These are phyloP conservation scores for Fragaria ananassa DNA, from an alignment of 306 rosid genomes.

Conservation along the genomic window DNA sequence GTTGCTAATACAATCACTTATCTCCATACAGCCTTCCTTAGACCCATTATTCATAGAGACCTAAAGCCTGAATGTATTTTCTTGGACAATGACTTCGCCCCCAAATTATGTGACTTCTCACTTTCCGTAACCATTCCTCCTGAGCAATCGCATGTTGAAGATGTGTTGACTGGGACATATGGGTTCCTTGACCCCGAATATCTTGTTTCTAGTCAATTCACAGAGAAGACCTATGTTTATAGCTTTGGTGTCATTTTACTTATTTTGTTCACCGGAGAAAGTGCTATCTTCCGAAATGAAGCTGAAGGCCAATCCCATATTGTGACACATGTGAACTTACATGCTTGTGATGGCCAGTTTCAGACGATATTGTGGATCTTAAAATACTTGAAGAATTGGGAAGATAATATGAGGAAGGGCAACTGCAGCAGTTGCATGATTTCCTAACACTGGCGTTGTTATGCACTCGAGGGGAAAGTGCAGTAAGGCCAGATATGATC, in stretches of 20 bases:
- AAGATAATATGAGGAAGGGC: neutral
- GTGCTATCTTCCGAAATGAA: accelerated
- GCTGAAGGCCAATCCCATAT: no score
- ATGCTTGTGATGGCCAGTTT: neutral
- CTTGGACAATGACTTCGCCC: neutral
- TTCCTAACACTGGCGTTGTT: neutral
- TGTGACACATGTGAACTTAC: no score
- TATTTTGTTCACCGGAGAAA: neutral
- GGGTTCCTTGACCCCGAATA: neutral
- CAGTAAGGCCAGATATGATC: neutral
- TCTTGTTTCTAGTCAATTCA: neutral
- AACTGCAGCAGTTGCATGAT: neutral
- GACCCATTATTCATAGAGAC: conserved; percentile 1
- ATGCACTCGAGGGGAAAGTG: neutral
- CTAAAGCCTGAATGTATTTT: neutral
- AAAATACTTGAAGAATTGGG: neutral
- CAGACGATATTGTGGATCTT: neutral
- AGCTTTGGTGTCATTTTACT: neutral
- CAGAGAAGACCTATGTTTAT: neutral
- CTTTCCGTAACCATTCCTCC: neutral
- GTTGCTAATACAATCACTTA: neutral
- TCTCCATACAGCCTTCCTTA: neutral
- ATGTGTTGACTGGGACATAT: neutral
- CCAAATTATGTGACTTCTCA: neutral
- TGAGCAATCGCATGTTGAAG: neutral